Evolutionary conservation across 306 rosid genomes (phyloP), one percentile per base, ranked within the genome.

Genomic region (Quercus variabilis): DNA sequence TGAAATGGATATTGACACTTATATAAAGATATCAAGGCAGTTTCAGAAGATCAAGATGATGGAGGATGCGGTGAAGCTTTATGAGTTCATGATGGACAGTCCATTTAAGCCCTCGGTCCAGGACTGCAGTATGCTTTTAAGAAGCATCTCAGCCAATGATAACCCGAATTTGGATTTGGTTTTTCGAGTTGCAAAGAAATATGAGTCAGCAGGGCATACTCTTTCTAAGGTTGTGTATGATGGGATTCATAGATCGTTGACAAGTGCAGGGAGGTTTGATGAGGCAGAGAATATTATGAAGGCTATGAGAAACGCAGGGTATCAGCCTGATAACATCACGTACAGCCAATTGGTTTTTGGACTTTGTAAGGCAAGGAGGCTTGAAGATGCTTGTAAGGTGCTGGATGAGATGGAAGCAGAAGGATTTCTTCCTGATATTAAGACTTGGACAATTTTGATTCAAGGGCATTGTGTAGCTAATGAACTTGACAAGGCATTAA

Each of bases 371-470:
- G 82, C 84, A 65, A 79, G 79, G 86, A 87, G 88, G 81, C 73
- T 90, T 63, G 90, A 90, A 79, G 99, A 93, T 76, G 98, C 99
- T 35, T 82, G 87, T 69, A 56, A 78, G 57, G 81, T 93, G 79
- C 83, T 93, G 81, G 99, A 90, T 74, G 92, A 86, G 74, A 93
- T 95, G 99, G 92, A 91, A 83, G 88, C 84, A 57, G 49, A 78
- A 74, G 98, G 96, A 52, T 90, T 96, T 75, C 71, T 80, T 78
- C 97, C 99, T 59, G 98, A 95, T 86, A 78, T 90, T 75, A 93
- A 86, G 86, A 93, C 99, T 49, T 91, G 98, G 99, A 90, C 98
- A 67, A 85, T 93, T 85, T 89, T 95, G 87, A 95, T 95, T 77
- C 93, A 90, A 78, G 99, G 99, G 75, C 89, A 89, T 83, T 93